These are phyloP conservation scores for Trichoderma asperellum DNA, from an alignment of 2,329 filamentous ascomycete genomes.

Conservation along the genomic window DNA sequence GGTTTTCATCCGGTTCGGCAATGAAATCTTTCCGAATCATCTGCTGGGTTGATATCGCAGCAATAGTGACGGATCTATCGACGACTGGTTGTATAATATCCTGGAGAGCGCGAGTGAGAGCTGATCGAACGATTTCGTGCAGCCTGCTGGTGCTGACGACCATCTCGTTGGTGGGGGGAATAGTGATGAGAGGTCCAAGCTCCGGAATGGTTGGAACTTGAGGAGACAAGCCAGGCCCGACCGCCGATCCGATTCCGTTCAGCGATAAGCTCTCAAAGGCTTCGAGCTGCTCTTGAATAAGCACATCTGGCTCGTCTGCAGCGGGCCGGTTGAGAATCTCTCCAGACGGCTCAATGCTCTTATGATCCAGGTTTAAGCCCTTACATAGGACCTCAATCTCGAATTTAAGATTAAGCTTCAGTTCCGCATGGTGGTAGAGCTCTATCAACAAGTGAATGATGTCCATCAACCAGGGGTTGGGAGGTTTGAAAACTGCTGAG, in stretches of 20 bases:
- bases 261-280: slow-evolving; percentile 82
- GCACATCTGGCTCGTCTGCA: slow-evolving; percentile 65
- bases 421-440: slow-evolving; percentile 86
- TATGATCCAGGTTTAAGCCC: slow-evolving; percentile 88
- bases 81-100: slow-evolving; percentile 98
- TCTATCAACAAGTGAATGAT: slow-evolving; percentile 90
- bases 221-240: slow-evolving; percentile 74
- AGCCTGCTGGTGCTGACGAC: slow-evolving; percentile 71
- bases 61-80: slow-evolving; percentile 95
- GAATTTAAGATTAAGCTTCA: slow-evolving; percentile 97
- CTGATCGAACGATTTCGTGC: slow-evolving; percentile 78
- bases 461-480: slow-evolving; percentile 98
- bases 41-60: slow-evolving; percentile 93
- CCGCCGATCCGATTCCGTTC: slow-evolving; percentile 70
- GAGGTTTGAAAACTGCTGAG: slow-evolving; percentile 88
- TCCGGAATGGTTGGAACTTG: slow-evolving; percentile 82
- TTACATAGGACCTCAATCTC: slow-evolving; percentile 98
- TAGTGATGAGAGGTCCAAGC: slow-evolving; percentile 75
- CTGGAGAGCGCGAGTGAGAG: slow-evolving; percentile 85
- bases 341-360: slow-evolving; percentile 83
- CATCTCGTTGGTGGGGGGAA: slow-evolving; percentile 81
- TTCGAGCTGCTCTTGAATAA: slow-evolving; percentile 71
- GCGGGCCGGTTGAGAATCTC: slow-evolving; percentile 78
- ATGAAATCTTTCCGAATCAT: slow-evolving; percentile 96
- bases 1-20: slow-evolving; percentile 87